These are phyloP conservation scores for Alnus rubra DNA, from an alignment of 306 rosid species.

Conservation along the genomic window DNA sequence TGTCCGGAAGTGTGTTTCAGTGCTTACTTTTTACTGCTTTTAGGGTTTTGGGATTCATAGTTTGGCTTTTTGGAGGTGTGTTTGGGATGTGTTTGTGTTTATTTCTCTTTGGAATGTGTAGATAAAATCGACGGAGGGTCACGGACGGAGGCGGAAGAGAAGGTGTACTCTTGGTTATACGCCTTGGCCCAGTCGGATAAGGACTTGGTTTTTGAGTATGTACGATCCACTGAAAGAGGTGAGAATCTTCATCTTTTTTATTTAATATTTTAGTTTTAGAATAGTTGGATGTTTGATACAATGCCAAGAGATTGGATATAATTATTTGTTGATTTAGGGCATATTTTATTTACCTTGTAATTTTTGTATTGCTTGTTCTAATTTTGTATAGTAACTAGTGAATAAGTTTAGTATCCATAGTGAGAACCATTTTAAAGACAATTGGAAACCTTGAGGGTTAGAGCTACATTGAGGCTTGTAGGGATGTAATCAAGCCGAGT, in stretches of 20 bases:
- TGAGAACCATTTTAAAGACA: background rate
- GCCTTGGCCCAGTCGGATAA: conserved; percentile 67
- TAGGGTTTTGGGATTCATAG: background rate
- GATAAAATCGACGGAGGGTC: conserved; percentile 69
- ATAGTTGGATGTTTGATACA: background rate
- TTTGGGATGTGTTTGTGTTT: conserved; percentile 26
- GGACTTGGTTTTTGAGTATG: conserved; percentile 71
- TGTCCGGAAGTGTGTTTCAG: conserved; percentile 36
- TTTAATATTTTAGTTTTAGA: background rate
- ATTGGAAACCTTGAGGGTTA: background rate
- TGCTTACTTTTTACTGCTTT: background rate
- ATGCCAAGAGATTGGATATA: background rate
- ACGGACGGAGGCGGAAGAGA: conserved; percentile 69
- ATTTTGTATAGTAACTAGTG: background rate
- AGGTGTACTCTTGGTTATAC: conserved; percentile 70
- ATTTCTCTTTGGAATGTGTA: conserved; percentile 28
- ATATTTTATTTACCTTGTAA: background rate
- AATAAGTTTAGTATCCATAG: background rate
- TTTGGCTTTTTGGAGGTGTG: background rate
- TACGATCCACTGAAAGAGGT: conserved; percentile 86
- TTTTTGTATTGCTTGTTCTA: background rate
- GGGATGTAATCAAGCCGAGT: too few species aligned
- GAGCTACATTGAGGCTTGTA: too few species aligned
- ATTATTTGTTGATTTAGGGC: background rate
- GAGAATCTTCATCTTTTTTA: conserved; percentile 13